A percentile compares a stretch with the other conserved stretches of the same genome.
Evolutionary conservation across 306 rosid genomes (phyloP).

Genomic region (Corylus heterophylla): DNA sequence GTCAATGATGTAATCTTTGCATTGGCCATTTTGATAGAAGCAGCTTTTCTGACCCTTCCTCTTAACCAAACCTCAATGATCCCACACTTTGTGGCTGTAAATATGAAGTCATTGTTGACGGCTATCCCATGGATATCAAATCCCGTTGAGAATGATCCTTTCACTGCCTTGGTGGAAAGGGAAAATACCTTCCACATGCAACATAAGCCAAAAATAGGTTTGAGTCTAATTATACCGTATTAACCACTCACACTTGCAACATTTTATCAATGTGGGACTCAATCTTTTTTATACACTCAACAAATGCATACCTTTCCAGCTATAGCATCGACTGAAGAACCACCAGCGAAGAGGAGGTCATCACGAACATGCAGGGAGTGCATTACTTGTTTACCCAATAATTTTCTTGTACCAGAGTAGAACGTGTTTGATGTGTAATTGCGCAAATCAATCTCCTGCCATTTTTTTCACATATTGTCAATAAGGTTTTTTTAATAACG

Average conservation of each 20-base stretch:
- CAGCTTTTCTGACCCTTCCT: slow-evolving; percentile 54
- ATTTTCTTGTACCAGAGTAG: slow-evolving; percentile 77
- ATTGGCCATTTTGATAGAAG: slow-evolving; percentile 68
- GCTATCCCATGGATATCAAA: slow-evolving; percentile 68
- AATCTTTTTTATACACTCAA: background rate
- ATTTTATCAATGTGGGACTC: too few species aligned
- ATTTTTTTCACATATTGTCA: background rate
- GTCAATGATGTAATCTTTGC: slow-evolving; percentile 72
- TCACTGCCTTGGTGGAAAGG: slow-evolving; percentile 59
- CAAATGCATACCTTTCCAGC: slow-evolving; percentile 69
- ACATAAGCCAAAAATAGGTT: background rate
- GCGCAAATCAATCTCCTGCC: slow-evolving; percentile 84
- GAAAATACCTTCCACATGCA: slow-evolving; percentile 48
- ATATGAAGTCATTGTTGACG: slow-evolving; percentile 67
- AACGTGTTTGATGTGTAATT: slow-evolving; percentile 54
- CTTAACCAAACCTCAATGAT: slow-evolving; percentile 77
- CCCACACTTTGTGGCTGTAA: slow-evolving; percentile 75
- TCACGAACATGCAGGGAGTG: slow-evolving; percentile 68
- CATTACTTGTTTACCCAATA: slow-evolving; percentile 78
- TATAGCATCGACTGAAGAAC: slow-evolving; percentile 68
- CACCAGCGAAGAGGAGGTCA: slow-evolving; percentile 63
- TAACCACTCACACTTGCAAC: too few species aligned
- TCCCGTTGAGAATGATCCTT: slow-evolving; percentile 71
- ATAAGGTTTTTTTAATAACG: background rate
- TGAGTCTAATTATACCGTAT: too few species aligned